Evolutionary conservation across 2,329 filamentous ascomycete species (phyloP).

Genomic region (Calcarisporium arbuscula): DNA sequence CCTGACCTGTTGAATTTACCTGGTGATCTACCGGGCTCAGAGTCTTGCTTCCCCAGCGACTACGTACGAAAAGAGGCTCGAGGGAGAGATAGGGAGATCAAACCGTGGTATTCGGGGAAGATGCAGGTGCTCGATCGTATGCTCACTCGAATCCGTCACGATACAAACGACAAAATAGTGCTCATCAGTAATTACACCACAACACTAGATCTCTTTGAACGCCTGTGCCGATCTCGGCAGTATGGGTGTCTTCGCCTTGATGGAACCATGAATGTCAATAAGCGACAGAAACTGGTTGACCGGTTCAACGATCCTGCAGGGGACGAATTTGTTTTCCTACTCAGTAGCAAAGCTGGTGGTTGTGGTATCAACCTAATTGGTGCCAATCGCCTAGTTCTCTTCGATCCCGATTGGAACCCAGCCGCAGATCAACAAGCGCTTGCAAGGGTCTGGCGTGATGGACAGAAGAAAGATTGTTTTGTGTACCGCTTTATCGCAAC

Average conservation of each 20-base stretch:
- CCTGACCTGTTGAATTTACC: slow-evolving; percentile 83
- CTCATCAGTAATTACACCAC: slow-evolving; percentile 98
- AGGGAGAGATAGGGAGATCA: slow-evolving; percentile 85
- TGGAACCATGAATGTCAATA: slow-evolving; percentile 96
- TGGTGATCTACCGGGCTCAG: slow-evolving; percentile 80
- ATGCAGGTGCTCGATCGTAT: slow-evolving; percentile 98
- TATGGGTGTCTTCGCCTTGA: slow-evolving; percentile 89
- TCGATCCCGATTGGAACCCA: slow-evolving; percentile 97
- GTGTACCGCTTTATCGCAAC: slow-evolving; percentile 99
- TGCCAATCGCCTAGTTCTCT: slow-evolving; percentile 88
- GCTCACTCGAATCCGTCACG: slow-evolving; percentile 88
- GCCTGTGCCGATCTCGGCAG: slow-evolving; percentile 73
- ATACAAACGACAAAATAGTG: slow-evolving; percentile 98
- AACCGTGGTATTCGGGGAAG: slow-evolving; percentile 94
- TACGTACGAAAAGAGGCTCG: slow-evolving; percentile 83
- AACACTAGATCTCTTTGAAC: slow-evolving; percentile 90
- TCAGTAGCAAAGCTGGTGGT: slow-evolving; percentile 93
- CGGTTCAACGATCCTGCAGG: slow-evolving; percentile 94
- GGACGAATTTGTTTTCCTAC: slow-evolving; percentile 86
- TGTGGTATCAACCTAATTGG: slow-evolving; percentile 95
- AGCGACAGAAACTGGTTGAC: slow-evolving; percentile 94
- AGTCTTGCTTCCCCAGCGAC: slow-evolving; percentile 74
- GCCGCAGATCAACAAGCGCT: slow-evolving; percentile 96
- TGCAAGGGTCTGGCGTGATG: slow-evolving; percentile 96
- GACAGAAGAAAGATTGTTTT: slow-evolving; percentile 98